Evolutionary conservation across 116 monocot genomes (phyloP), one percentile per base, ranked within the genome.

Genomic region (Iris pallida): DNA sequence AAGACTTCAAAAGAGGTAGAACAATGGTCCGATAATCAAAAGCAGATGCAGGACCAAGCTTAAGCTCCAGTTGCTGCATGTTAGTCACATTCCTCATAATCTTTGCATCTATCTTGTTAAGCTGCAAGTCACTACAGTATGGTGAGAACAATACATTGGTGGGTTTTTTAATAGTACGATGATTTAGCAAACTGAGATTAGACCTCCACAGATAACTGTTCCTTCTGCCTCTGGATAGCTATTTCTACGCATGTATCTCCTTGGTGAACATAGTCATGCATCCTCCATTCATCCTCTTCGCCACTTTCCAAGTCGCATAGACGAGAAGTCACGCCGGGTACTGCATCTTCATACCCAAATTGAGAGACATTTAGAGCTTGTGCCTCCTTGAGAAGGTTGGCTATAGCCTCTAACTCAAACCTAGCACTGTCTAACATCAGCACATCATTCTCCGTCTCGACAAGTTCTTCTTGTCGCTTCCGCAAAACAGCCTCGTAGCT

Each of bases 81-180:
- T 20, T 80, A 64, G 71, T 69, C 2, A 86, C 42, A 75, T 59
- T 88, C 30, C 82, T 57, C 92, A 96, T 71, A 18, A 96, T 89
- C 78, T 74, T 88, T 70, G 86, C 84, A 85, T 96, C 96, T 57
- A 82, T 77, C 79, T 91, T 96, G 79, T 79, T 81, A 67, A 87
- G 82, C 96, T 96, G 77, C 56, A 85, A 45, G 51, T 52, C 20
- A 45, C 59, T 16, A 78, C 40, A 66, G 53, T 42, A 42, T 7
- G 42, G 30, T 40, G 11, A 8, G 42, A 4, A 60, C 59, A 40
- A 40, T 3, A 47, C 43, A 63, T 5, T 42, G 14, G 17, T 16
- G 5, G 30, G 30, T 30, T 30, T 30, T 14, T 63, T 45, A 15
- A 13, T 15, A 42, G 16, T 18, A 12, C 45, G 55, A 45, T 20